Base-by-base conservation (phyloP, 805 yeast genomes). In the Zygosaccharomyces bisporus region DNA sequence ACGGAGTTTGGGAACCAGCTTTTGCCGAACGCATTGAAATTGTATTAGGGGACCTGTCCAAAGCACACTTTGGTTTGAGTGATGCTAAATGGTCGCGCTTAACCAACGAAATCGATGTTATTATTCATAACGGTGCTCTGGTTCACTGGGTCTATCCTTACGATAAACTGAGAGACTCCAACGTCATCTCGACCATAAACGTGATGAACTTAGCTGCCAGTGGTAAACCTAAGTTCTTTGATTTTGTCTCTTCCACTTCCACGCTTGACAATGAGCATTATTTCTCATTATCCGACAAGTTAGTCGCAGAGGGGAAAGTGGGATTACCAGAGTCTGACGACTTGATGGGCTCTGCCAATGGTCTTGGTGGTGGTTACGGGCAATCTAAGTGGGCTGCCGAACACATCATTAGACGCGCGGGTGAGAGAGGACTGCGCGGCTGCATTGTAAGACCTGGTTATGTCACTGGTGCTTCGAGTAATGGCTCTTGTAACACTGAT, bases 91-190 rank as follows among this genome's bases (percentile, higher is more conserved):
- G 96, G 95, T 34, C 53, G 1, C 39, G 57, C 6, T 74, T 93
- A 47, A 69, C 79, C 7, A 65, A 76, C 12, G 67, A 71, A 1
- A 72, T 91, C 46, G 99, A 95, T 64, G 82, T 83, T 3, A 81
- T 93, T 41, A 78, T 93, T 50, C 99, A 93, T 66, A 93, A 93
- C 56, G 99, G 98, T 71, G 99, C 99, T 13, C 73, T 90, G 50
- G 99, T 93, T 30, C 99, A 93, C 66, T 93, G 99, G 99, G 96
- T 90, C 2, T 93, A 86, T 64, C 98, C 99, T 20, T 93, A 93
- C 68, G 70, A 83, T 38, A 86, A 86, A 53, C 72, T 93, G 58
- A 79, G 98, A 56, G 96, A 87, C 53, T 93, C 98, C 25, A 93
- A 93, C 60, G 99, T 95, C 24, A 69, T 90, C 46, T 81, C 95